Percentiles rank a stretch among this genome's conserved stretches.
Conservation (phyloP, 73 alveolate species). For the Durusdinium trenchii region DNA sequence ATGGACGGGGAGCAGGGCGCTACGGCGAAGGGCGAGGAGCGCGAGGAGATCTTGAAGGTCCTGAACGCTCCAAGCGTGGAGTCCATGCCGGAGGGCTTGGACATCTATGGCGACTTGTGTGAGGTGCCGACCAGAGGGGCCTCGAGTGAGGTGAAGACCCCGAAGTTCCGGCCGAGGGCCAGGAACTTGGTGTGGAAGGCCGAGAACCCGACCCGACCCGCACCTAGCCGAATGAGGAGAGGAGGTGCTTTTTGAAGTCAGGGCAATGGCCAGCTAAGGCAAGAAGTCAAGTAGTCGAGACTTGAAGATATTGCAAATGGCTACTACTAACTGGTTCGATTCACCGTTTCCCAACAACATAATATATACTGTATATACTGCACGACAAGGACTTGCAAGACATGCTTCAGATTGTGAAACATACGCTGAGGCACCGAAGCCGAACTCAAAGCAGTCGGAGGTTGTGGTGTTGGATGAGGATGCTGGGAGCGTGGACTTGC, state of each 20-base stretch:
- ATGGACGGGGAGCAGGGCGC: not conserved
- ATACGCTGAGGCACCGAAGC: not conserved
- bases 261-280: too few species aligned
- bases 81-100: constrained; percentile 35
- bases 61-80: not conserved
- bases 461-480: not conserved
- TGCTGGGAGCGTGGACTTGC: not conserved
- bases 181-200: constrained; percentile 62
- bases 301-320: too few species aligned
- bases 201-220: constrained; percentile 26
- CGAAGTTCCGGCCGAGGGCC: constrained; percentile 6
- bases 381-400: too few species aligned
- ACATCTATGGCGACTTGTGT: constrained; percentile 62
- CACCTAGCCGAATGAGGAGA: not conserved
- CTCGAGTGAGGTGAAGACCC: not conserved
- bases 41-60: not conserved
- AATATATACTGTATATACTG: too few species aligned
- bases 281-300: too few species aligned
- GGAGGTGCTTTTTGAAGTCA: too few species aligned
- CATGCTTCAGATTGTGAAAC: too few species aligned
- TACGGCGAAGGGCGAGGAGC: not conserved
- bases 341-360: too few species aligned
- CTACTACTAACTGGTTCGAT: too few species aligned
- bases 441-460: not conserved
- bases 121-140: not conserved